Evolutionary conservation across 129 eudicot genomes (phyloP).

Genomic region (Kitagawia praeruptora): DNA sequence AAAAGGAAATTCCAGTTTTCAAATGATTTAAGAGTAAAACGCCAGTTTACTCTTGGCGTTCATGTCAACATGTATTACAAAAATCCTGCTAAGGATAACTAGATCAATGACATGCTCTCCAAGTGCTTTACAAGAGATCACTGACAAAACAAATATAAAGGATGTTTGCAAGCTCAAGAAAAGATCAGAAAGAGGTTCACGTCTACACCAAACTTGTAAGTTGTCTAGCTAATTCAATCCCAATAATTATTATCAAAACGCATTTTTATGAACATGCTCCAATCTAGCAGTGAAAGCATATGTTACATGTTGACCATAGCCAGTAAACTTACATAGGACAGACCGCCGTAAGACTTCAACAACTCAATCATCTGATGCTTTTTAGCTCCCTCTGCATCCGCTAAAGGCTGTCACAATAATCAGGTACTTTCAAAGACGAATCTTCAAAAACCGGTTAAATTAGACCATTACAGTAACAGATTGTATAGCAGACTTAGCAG

Average conservation of each 20-base stretch:
- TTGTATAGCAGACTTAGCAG: not conserved
- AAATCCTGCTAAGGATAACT: not conserved
- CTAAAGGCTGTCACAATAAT: constrained; percentile 72
- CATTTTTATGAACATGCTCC: not conserved
- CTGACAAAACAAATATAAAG: not conserved
- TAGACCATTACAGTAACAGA: not conserved
- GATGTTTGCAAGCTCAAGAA: not conserved
- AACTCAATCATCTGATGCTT: constrained; percentile 68
- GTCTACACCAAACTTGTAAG: not conserved
- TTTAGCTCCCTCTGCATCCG: constrained; percentile 96
- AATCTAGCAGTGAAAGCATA: not conserved
- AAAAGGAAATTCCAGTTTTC: not conserved
- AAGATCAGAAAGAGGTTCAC: not conserved
- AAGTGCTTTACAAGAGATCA: not conserved
- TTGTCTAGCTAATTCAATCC: not conserved
- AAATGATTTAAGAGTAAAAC: not conserved
- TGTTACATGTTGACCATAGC: not conserved
- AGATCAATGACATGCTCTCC: not conserved
- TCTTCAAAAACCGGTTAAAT: not conserved
- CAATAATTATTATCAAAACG: not conserved
- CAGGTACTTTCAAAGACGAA: constrained; percentile 10
- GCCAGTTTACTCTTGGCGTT: not conserved
- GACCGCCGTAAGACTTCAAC: constrained; percentile 78
- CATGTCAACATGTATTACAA: not conserved
- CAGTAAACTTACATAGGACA: constrained; percentile 66